Conservation (phyloP, 768 basidiomycete species). For the Rubroboletus satanas region DNA sequence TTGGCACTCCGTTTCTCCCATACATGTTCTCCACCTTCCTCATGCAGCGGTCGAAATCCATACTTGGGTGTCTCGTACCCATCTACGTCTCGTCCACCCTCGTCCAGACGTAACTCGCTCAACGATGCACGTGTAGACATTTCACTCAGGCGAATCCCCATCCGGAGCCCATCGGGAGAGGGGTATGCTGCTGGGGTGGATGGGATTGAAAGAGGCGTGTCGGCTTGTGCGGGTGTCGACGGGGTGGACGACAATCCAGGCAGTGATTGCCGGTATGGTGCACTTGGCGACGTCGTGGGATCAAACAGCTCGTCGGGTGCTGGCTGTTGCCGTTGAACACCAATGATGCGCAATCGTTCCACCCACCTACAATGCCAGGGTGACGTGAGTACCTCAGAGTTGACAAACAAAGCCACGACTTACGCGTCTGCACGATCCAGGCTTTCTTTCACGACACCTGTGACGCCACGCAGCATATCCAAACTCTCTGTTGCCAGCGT, state of each 20-base stretch:
- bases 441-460: slow-evolving; percentile 83
- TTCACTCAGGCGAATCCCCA: slow-evolving; percentile 25
- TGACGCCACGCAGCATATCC: slow-evolving; percentile 89
- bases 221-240: slow-evolving; percentile 28
- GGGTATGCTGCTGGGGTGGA: slow-evolving; percentile 28
- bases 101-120: slow-evolving; percentile 30
- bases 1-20: slow-evolving; percentile 5
- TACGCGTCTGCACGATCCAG: slow-evolving; percentile 85
- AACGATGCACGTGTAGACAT: slow-evolving; percentile 29
- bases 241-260: slow-evolving; percentile 31
- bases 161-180: slow-evolving; percentile 25
- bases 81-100: slow-evolving; percentile 3
- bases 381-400: slow-evolving; percentile 1
- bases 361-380: slow-evolving; percentile 58
- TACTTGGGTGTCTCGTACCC: slow-evolving; percentile 25
- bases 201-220: slow-evolving; percentile 28
- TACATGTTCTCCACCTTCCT: background rate
- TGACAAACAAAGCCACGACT: slow-evolving; percentile 26
- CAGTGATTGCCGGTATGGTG: slow-evolving; percentile 16
- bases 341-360: slow-evolving; percentile 71
- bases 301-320: slow-evolving; percentile 18
- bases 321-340: slow-evolving; percentile 56
- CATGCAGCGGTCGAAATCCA: slow-evolving; percentile 1
- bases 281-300: slow-evolving; percentile 2
- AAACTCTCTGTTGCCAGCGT: slow-evolving; percentile 86